A percentile compares a stretch with the other conserved stretches of the same genome.
phyloP scores from a whole-genome alignment of 2,329 filamentous ascomycete species.

The Phyllosticta citribraziliensis region DNA sequence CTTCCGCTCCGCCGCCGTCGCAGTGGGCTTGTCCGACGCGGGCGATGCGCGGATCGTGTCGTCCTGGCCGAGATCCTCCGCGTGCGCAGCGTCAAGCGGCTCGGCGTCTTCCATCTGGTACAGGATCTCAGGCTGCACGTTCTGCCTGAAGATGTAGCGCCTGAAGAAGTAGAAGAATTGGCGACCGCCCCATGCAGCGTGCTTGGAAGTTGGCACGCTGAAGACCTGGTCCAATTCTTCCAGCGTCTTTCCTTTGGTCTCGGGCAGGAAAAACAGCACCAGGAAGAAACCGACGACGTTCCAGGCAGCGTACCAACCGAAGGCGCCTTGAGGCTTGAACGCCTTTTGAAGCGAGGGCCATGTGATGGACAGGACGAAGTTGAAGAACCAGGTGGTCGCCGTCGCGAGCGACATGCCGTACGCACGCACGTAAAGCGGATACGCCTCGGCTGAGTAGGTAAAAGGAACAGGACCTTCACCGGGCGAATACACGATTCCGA shows the following conservation, averaged over 20 bases:
- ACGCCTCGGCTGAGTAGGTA: conserved; percentile 35
- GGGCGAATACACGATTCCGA: conserved; percentile 43
- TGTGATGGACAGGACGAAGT: conserved; percentile 43
- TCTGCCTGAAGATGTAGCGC: conserved; percentile 22
- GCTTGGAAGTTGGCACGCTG: conserved; percentile 35
- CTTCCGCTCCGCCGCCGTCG: not conserved
- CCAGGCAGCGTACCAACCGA: conserved; percentile 48
- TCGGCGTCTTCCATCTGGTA: conserved; percentile 12
- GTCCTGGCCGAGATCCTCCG: not conserved
- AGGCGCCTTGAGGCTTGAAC: conserved; percentile 43
- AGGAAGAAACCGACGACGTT: conserved; percentile 45
- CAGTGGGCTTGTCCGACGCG: not conserved
- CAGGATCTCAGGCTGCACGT: conserved; percentile 18
- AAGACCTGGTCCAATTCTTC: conserved; percentile 43
- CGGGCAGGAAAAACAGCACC: conserved; percentile 41
- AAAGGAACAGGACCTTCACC: conserved; percentile 34
- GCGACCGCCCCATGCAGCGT: conserved; percentile 19
- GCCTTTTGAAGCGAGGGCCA: conserved; percentile 42
- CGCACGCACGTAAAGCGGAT: conserved; percentile 36
- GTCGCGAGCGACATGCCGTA: conserved; percentile 37
- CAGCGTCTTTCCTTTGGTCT: conserved; percentile 33
- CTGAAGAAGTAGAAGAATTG: conserved; percentile 29
- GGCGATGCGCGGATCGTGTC: not conserved
- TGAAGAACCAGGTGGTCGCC: conserved; percentile 49
- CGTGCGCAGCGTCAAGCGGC: not conserved